A percentile compares a stretch with the other conserved stretches of the same genome.
phyloP scores from a whole-genome alignment of 139 green algal genomes.

The Penium margaritaceum region DNA sequence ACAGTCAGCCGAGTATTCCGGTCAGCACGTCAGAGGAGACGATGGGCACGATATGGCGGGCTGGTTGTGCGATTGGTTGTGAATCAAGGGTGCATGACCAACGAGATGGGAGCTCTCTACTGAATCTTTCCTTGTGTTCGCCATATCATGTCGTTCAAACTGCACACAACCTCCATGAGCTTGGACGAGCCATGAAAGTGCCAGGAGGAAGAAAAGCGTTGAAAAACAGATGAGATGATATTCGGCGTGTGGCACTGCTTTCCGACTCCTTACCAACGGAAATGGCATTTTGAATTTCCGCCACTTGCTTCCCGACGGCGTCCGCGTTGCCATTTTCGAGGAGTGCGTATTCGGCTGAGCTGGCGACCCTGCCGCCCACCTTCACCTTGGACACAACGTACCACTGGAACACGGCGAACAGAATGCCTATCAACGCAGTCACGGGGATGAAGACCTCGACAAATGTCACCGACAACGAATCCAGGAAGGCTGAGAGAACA shows the following conservation, averaged over 20 bases:
- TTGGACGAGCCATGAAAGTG: too few species aligned
- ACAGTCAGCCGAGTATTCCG: background rate
- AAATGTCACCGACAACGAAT: too few species aligned
- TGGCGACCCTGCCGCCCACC: slow-evolving; percentile 13
- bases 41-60: background rate
- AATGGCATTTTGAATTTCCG: slow-evolving; percentile 40
- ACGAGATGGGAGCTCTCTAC: too few species aligned
- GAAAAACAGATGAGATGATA: background rate
- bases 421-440: slow-evolving; percentile 26
- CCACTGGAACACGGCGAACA: slow-evolving; percentile 36
- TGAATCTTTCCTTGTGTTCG: too few species aligned
- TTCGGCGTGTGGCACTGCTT: background rate
- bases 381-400: slow-evolving; percentile 29
- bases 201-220: background rate
- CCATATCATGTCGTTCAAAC: too few species aligned
- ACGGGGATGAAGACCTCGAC: slow-evolving; percentile 32
- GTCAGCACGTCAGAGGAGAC: background rate
- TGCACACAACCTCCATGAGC: too few species aligned
- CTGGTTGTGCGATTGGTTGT: background rate
- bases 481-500: too few species aligned
- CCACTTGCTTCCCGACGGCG: slow-evolving; percentile 21
- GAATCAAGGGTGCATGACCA: too few species aligned
- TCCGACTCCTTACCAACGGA: slow-evolving; percentile 12
- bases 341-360: slow-evolving; percentile 3
- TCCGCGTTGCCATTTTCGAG: slow-evolving; percentile 13